A percentile compares a stretch with the other conserved stretches of the same genome.
phyloP scores from a whole-genome alignment of 2,329 filamentous ascomycete genomes.

The Pyrenophora tritici-repentis region DNA sequence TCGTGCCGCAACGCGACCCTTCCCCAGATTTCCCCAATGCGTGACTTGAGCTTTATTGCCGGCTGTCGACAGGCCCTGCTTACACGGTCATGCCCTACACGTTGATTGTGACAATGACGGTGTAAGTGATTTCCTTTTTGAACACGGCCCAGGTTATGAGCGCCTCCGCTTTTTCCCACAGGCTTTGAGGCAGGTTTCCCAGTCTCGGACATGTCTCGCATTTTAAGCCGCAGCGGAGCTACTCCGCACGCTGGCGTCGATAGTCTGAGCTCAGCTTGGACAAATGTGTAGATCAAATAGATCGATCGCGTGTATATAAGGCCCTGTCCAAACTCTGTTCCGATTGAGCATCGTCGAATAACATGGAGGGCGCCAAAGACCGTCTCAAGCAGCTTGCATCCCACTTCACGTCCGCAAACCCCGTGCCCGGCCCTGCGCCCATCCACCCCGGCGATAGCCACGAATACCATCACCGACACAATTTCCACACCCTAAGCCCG shows the following conservation, averaged over 20 bases:
- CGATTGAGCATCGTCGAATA: background rate
- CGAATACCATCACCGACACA: constrained; percentile 55
- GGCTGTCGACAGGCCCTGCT: background rate
- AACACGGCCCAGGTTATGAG: no score
- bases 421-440: constrained; percentile 42
- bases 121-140: no score
- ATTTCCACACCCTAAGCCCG: constrained; percentile 81
- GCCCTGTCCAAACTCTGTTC: background rate
- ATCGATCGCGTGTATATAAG: constrained; percentile 10
- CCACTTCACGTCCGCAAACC: constrained; percentile 42
- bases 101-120: no score
- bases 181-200: no score
- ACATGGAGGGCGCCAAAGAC: constrained; percentile 24
- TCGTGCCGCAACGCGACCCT: constrained; percentile 20
- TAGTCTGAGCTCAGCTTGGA: constrained; percentile 14
- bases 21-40: constrained; percentile 26
- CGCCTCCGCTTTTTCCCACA: no score
- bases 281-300: constrained; percentile 5
- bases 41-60: constrained; percentile 2
- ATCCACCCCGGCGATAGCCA: constrained; percentile 44
- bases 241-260: constrained; percentile 24
- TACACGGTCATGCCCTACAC: no score
- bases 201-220: constrained; percentile 7
- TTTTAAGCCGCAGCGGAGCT: constrained; percentile 9
- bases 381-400: constrained; percentile 46